Evolutionary conservation across 2,329 filamentous ascomycete genomes (phyloP), one percentile per base, ranked within the genome.

Genomic region (Chrysoporthe austroafricana): DNA sequence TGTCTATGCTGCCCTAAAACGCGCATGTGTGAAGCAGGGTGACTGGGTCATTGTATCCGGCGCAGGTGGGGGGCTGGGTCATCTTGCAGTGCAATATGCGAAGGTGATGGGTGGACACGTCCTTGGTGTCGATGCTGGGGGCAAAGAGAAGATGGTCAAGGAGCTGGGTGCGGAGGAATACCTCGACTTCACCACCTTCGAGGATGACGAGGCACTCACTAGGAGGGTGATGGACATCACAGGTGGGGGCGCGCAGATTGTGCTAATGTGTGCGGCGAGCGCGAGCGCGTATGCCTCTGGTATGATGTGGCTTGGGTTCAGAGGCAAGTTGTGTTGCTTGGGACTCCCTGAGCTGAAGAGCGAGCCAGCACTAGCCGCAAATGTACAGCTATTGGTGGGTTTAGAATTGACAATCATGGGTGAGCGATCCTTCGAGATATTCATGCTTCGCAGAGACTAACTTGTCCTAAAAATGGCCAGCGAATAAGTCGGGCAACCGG

Each of bases 11-110:
- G 44, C 50, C 9, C 61, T 67, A 0, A 70, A 73, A 16, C 64
- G 70, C 0, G 67, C 61, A 0, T 67, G 69, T 7, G 62, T 72
- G 0, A 57, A 16, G 0, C 62, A 32, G 0, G 70, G 70, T 0
- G 76, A 76, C 0, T 79, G 77, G 77, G 69, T 78, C 7, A 73
- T 77, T 0, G 63, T 79, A 0, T 73, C 71, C 7, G 77, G 77
- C 0, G 72, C 77, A 0, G 77, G 77, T 0, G 77, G 77, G 0
- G 77, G 77, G 0, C 70, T 79, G 4, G 77, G 77, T 0, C 77
- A 79, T 21, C 32, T 79, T 0, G 77, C 77, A 1, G 73, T 79
- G 0, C 77, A 79, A 36, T 76, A 77, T 3, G 74, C 77, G 6
- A 68, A 66, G 1, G 6, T 76, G 0, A 70, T 66, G 2, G 68